Conservation (phyloP, 2,329 filamentous ascomycete species). For the Madurella mycetomatis region DNA sequence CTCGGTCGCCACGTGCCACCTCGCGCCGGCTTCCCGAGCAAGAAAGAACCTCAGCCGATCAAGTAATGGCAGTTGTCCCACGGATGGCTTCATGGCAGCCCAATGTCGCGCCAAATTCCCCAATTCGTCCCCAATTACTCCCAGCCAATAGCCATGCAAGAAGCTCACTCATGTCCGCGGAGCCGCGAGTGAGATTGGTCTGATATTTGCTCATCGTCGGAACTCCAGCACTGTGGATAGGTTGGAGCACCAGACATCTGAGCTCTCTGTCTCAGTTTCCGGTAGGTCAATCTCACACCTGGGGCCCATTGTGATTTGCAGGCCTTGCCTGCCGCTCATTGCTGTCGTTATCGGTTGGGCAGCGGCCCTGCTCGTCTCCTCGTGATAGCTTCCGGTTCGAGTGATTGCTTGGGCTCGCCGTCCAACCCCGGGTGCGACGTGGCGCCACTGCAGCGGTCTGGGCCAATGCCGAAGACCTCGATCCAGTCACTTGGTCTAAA, state of each 20-base stretch:
- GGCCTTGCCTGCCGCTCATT: background rate
- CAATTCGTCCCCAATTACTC: constrained; percentile 6
- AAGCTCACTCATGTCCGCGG: constrained; percentile 8
- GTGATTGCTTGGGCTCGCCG: constrained; percentile 17
- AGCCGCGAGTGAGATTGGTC: too few species aligned
- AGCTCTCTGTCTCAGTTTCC: background rate
- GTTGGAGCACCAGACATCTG: background rate
- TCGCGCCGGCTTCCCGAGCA: constrained; percentile 9
- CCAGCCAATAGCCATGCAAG: constrained; percentile 12
- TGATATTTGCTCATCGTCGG: too few species aligned
- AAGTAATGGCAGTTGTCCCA: constrained; percentile 8
- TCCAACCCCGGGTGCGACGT: constrained; percentile 32
- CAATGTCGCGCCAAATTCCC: constrained; percentile 21
- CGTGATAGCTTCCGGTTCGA: constrained; percentile 21
- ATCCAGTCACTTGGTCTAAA: constrained; percentile 35
- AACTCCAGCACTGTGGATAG: too few species aligned
- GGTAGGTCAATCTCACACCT: background rate
- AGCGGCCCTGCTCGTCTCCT: constrained; percentile 25
- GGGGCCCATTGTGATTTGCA: constrained; percentile 11
- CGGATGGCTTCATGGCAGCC: constrained; percentile 18
- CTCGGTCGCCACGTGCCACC: constrained; percentile 7
- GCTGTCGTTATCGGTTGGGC: constrained; percentile 10
- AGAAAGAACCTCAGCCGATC: constrained; percentile 11
- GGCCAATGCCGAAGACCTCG: constrained; percentile 33
- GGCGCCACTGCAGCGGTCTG: constrained; percentile 35